Evolutionary conservation across 768 basidiomycete species (phyloP).

Genomic region (Imleria badia): DNA sequence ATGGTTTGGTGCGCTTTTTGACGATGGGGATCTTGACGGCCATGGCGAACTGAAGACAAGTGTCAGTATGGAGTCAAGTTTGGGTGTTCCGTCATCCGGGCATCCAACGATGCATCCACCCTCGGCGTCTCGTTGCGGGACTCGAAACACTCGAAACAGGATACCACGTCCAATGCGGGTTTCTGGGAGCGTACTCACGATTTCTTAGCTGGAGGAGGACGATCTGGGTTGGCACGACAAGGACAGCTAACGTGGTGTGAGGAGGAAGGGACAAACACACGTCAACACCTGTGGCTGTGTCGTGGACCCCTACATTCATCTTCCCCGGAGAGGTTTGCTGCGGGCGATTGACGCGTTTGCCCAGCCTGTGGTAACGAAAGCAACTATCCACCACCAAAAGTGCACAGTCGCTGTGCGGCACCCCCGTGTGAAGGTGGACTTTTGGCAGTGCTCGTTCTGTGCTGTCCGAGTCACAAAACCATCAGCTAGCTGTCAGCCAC

Average conservation of each 20-base stretch:
- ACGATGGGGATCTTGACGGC: conserved; percentile 65
- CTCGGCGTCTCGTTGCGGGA: background rate
- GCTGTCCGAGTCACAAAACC: conserved; percentile 1
- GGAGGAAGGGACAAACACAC: conserved; percentile 21
- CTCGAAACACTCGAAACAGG: background rate
- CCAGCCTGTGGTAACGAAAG: background rate
- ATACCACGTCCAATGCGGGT: background rate
- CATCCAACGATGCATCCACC: conserved; percentile 25
- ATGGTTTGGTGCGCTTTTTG: conserved; percentile 96
- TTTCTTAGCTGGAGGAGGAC: conserved; percentile 51
- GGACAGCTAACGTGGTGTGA: background rate
- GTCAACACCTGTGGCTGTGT: conserved; percentile 30
- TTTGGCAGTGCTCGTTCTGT: background rate
- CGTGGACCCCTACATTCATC: background rate
- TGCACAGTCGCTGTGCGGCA: background rate
- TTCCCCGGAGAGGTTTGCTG: background rate
- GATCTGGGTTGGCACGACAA: conserved; percentile 26
- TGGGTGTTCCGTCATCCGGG: conserved; percentile 22
- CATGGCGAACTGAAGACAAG: conserved; percentile 38
- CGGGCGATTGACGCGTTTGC: background rate
- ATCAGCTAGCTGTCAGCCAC: background rate
- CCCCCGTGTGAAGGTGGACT: conserved; percentile 15
- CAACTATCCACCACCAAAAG: background rate
- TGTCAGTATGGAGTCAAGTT: conserved; percentile 14
- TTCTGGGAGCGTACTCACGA: conserved; percentile 44